Evolutionary conservation across 164 flowering plant genomes (phyloP), one percentile per base, ranked within the genome.

Genomic region (Santalum album): DNA sequence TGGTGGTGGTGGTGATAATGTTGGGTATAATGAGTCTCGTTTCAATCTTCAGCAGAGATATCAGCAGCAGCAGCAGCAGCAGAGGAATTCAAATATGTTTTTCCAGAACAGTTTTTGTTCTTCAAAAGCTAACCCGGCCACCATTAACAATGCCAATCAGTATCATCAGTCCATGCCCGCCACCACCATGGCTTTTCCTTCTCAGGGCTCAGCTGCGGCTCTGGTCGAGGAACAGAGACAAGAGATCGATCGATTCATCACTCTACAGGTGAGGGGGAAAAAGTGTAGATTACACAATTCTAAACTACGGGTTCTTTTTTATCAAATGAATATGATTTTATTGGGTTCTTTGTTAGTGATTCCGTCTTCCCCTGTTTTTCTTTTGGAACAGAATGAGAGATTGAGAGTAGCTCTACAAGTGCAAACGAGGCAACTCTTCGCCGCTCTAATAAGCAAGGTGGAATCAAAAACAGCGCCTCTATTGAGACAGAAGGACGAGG

Each of bases 401-500:
- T 14, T 38, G 16, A 38, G 42, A 38, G 4, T 38, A 1, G 42
- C 42, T 3, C 1, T 38, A 16, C 42, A 38, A 38, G 16, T 2
- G 42, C 42, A 38, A 0, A 38, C 15, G 14, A 38, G 42, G 42
- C 42, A 38, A 16, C 42, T 11, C 3, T 16, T 38, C 15, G 17
- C 16, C 17, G 42, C 3, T 12, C 42, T 38, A 14, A 2, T 38
- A 15, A 38, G 42, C 42, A 38, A 38, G 14, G 9, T 38, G 16
- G 42, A 38, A 38, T 38, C 42, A 4, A 38, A 23, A 2, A 6
- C n/a, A 1, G 10, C 42, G 32, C n/a, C 51, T 26, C 7, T 76
- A 7, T 19, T 82, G 18, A 54, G 58, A 19, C 76, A 73, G 25
- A 82, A 75, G 29, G 84, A 82, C 16, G 76, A 73, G 18, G 82